Percentiles rank a stretch among this genome's conserved stretches.
phyloP scores from a whole-genome alignment of 1,284 basidiomycete genomes.

The Boletus semigastroideus region DNA sequence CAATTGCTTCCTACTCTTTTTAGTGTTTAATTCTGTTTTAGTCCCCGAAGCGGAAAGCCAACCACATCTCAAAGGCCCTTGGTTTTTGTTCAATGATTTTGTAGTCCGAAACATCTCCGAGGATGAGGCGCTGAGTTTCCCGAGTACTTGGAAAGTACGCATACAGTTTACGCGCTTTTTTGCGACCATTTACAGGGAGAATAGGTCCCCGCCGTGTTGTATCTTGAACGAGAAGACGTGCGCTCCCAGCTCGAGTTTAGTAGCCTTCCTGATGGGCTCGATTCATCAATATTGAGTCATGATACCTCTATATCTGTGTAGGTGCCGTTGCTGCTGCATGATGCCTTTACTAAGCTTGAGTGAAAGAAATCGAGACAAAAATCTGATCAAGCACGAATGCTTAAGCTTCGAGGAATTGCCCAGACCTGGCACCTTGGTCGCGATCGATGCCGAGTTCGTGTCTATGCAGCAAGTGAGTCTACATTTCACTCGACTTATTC shows the following conservation, averaged over 20 bases:
- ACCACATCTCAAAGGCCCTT: conserved; percentile 51
- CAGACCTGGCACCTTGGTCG: conserved; percentile 56
- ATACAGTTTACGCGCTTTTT: neutral
- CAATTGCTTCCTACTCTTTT: neutral
- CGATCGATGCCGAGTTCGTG: conserved; percentile 98
- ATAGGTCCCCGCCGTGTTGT: conserved; percentile 85
- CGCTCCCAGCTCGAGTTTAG: conserved; percentile 60
- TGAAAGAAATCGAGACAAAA: conserved; percentile 43
- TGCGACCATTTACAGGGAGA: neutral
- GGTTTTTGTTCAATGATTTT: conserved; percentile 99
- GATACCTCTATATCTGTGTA: conserved; percentile 64
- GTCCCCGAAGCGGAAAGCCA: conserved; percentile 64
- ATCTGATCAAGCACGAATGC: conserved; percentile 75
- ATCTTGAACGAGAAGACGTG: conserved; percentile 79
- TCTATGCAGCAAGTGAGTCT: conserved; percentile 81
- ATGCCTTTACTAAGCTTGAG: neutral
- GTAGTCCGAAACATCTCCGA: conserved; percentile 83
- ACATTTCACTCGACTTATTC: neutral
- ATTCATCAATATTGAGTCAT: conserved; percentile 74
- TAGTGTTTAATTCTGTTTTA: conserved; percentile 22
- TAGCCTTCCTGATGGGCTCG: conserved; percentile 65
- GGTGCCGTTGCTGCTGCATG: conserved; percentile 22
- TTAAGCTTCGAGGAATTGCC: conserved; percentile 81
- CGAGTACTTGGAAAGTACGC: conserved; percentile 86
- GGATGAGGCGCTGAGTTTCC: conserved; percentile 85